These are phyloP conservation scores for Aureobasidium sp. DNA, from an alignment of 2,329 filamentous ascomycete species.

Conservation along the genomic window DNA sequence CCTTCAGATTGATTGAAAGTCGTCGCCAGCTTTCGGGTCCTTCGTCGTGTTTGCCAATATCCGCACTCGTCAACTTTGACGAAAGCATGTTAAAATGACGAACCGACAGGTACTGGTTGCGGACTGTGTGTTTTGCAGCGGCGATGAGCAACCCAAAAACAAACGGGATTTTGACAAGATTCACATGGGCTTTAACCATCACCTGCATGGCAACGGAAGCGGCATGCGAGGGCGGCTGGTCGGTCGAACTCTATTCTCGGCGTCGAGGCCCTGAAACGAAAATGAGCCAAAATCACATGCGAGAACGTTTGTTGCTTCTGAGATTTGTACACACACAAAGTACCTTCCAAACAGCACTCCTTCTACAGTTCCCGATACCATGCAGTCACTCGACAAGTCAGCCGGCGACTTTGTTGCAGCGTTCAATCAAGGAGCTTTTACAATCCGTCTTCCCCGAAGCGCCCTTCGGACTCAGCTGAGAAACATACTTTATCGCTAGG, in stretches of 20 bases:
- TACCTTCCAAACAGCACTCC: neutral
- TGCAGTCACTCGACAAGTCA: conserved; percentile 1
- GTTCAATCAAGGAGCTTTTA: neutral
- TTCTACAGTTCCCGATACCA: neutral
- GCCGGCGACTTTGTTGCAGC: neutral
- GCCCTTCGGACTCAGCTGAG: neutral
- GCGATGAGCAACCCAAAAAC: neutral
- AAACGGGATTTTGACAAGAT: neutral
- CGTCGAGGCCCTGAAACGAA: conserved; percentile 10
- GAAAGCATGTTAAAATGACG: neutral
- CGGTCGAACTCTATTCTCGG: conserved; percentile 13
- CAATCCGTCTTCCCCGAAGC: neutral
- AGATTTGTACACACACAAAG: neutral
- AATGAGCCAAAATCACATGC: conserved; percentile 13
- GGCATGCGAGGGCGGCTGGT: conserved; percentile 11
- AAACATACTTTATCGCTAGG: conserved; percentile 11
- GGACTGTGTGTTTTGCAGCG: neutral
- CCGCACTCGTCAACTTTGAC: neutral
- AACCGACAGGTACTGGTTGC: neutral
- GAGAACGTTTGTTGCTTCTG: neutral
- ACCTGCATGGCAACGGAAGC: conserved; percentile 7
- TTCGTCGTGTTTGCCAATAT: neutral
- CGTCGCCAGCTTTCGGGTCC: neutral
- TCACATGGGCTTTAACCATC: conserved; percentile 3
- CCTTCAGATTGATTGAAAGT: conserved; percentile 9